Base-by-base conservation (phyloP, 805 yeast species). In the Hanseniaspora singularis region DNA sequence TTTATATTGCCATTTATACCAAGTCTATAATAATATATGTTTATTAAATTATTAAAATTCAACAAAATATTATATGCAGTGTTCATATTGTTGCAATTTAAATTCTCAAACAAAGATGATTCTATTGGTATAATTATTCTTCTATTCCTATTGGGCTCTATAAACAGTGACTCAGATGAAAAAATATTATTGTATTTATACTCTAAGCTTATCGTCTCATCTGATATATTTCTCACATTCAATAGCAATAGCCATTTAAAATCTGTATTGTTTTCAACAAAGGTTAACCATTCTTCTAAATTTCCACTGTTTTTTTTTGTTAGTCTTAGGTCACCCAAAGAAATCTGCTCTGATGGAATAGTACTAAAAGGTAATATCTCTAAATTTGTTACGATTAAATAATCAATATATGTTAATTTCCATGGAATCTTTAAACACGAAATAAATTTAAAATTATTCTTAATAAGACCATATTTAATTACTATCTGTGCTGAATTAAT, bases 191-290 rank as follows among this genome's bases (percentile, higher is more conserved):
- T 61, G 50, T 65, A 67, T 1, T 53, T 52, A 10, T 73, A 50
- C 2, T 61, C 53, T 3, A 69, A 56, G 8, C 57, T 53, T 50
- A 75, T 61, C 24, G 72, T 71, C 40, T 78, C 79, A 6, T 73
- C 69, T 92, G 95, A 88, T 2, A 82, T 70, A 59, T 92, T 89
- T 52, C 86, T 72, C 49, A 92, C 62, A 58, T 92, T 97, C 12
- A 89, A 56, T 1, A 85, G 69, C 46, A 82, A 64, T 39, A 81
- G 20, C 50, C 50, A 48, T 18, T 48, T 48, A n/a, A 36, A 41
- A 5, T 48, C 47, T 3, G 32, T n/a, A 12, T 38, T 18, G 3
- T 33, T 20, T 14, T 38, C 44, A 14, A 38, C 14, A 42, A 48
- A 48, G 2, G 11, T 6, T 5, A 38, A 26, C 50, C 50, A 48